These are phyloP conservation scores for Arthrobotrys sinensis DNA, from an alignment of 2,329 filamentous ascomycete species.

Conservation along the genomic window DNA sequence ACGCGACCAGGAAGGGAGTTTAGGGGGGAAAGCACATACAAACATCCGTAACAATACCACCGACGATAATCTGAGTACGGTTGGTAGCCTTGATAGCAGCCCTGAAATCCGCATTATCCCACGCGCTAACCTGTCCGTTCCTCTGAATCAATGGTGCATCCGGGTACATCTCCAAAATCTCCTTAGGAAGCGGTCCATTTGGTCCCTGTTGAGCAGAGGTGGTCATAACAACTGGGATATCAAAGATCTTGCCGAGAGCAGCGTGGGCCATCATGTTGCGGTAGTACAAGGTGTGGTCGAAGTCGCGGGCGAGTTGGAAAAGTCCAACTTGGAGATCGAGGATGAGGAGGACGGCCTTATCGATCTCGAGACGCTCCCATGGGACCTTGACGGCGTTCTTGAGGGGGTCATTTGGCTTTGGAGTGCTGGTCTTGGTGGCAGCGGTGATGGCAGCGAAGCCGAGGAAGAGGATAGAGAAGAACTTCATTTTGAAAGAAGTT, in stretches of 20 bases:
- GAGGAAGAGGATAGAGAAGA: slow-evolving; percentile 60
- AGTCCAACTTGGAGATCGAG: slow-evolving; percentile 76
- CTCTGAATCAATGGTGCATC: slow-evolving; percentile 77
- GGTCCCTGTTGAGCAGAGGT: slow-evolving; percentile 79
- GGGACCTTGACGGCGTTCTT: slow-evolving; percentile 51
- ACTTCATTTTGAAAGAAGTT: slow-evolving; percentile 63
- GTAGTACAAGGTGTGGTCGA: slow-evolving; percentile 76
- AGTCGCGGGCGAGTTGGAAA: slow-evolving; percentile 76
- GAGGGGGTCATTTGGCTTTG: slow-evolving; percentile 39
- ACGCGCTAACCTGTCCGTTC: slow-evolving; percentile 81
- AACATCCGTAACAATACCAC: slow-evolving; percentile 81
- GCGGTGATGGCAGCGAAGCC: slow-evolving; percentile 61
- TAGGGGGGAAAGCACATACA: slow-evolving; percentile 68
- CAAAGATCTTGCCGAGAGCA: slow-evolving; percentile 76
- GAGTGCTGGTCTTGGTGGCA: slow-evolving; percentile 55
- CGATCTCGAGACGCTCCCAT: slow-evolving; percentile 66
- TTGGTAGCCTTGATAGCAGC: slow-evolving; percentile 76
- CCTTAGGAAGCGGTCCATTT: slow-evolving; percentile 79
- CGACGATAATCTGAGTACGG: slow-evolving; percentile 80
- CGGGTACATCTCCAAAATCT: slow-evolving; percentile 79
- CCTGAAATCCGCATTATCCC: slow-evolving; percentile 81
- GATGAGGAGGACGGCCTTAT: slow-evolving; percentile 71
- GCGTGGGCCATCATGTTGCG: slow-evolving; percentile 79
- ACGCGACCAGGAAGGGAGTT: background rate
- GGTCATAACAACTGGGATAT: slow-evolving; percentile 79